Evolutionary conservation across 805 yeast species (phyloP), one percentile per base, ranked within the genome.

Genomic region (Lipomyces oligophaga): DNA sequence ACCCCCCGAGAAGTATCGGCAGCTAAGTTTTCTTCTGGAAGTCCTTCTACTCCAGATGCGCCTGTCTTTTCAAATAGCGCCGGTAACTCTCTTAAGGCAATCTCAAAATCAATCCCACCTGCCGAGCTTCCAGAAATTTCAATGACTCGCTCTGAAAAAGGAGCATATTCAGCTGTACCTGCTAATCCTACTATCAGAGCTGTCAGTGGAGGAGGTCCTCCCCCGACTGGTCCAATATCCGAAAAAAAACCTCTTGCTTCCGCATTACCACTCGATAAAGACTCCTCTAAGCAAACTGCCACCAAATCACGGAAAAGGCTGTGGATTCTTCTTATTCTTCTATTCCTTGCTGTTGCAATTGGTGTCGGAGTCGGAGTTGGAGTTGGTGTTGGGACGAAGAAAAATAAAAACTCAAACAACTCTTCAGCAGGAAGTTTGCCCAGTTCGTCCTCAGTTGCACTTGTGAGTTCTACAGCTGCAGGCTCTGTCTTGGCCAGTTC

Each of bases 291-390:
- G 6, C 22, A 24, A 38, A 18, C 19, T 34, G 11, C 28, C 41
- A 15, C 10, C 13, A 8, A 13, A 19, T n/a, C 24, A 7, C n/a
- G 13, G 35, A 27, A 28, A 20, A 13, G 1, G 21, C 3, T 39
- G 35, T 13, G 39, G 19, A 15, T 21, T 5, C 19, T 31, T 20
- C 19, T 1, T 4, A 3, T 43, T 7, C 39, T 38, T 7, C 21
- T 50, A n/a, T 36, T 47, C 18, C 30, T 50, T 15, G 52, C 44
- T 4, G 32, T 50, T 19, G 55, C 55, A 4, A 50, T 50, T 34
- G 55, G 55, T 15, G 55, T 50, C 15, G 55, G 52, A 25, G 55
- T 50, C 25, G 55, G 55, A 16, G 55, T 50, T 10, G 55, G 55
- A n/a, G 55, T 50, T 15, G 55, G 55, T 11, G 55, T 50, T 15